Base-by-base conservation (phyloP, 192 early-diverging fungal genomes). In the Coemansia sp. region DNA sequence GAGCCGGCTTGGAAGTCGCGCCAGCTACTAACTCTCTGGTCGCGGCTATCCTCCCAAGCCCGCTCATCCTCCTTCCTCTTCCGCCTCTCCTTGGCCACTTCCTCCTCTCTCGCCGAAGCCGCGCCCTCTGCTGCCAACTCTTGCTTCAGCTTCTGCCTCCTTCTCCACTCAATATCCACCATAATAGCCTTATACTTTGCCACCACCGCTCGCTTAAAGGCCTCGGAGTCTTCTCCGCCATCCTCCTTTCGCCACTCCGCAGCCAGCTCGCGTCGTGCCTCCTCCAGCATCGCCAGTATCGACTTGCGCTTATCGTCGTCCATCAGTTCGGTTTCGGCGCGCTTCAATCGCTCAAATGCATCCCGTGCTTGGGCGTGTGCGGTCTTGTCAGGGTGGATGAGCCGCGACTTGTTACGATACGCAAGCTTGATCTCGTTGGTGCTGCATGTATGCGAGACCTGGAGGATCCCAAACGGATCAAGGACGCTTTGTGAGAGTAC, bases 311-410 rank as follows among this genome's bases (percentile, higher is more conserved):
- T 76, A 2, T 43, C 60, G 27, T 75, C 69, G 53, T 81, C 77
- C 77, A 79, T 81, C 32, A 81, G 59, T 43, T 76, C 70, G 3
- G 73, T 31, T 38, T 75, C 73, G 15, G 79, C 79, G 20, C 29
- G 41, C 45, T 81, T 81, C 24, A 81, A 66, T 35, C 59, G 49
- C 47, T 81, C 79, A 24, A 81, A 81, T 4, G 79, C 79, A 11
- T 75, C 61, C n/a, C 73, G 79, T 6, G 79, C 79, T 5, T 71
- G 64, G 4, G 31, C 49, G 15, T 81, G 79, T 9, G 41, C 60
- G 0, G 79, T 69, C 37, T 81, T 81, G 57, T 81, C 79, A 3
- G 79, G 79, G 49, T 81, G 79, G 9, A 81, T 81, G 7, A 75
- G 66, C 8, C 68, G 79, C 2, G 79, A 81, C 31, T 72, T 76